Percentiles rank a stretch among this genome's conserved stretches.
Conservation (phyloP, 495 filamentous ascomycete species). For the Tuber melanosporum region DNA sequence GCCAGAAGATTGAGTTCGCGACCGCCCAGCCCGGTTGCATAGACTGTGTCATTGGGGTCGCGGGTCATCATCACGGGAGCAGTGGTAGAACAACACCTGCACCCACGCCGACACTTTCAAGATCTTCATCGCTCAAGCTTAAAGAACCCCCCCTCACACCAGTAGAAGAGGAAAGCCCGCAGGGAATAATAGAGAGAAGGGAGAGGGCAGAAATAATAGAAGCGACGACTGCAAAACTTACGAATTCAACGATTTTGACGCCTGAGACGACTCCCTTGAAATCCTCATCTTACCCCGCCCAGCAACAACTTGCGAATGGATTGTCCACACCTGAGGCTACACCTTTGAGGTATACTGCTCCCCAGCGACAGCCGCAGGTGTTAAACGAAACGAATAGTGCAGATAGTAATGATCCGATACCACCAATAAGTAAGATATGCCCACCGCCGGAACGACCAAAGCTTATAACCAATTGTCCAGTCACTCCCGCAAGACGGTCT, state of each 20-base stretch:
- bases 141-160: background rate
- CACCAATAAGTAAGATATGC: background rate
- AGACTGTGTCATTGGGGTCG: slow-evolving; percentile 28
- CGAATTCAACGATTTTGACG: background rate
- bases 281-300: background rate
- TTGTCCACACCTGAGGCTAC: background rate
- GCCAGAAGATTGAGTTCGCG: slow-evolving; percentile 23
- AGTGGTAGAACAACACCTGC: slow-evolving; percentile 5
- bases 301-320: background rate
- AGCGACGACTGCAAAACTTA: background rate
- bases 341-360: background rate
- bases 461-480: slow-evolving; percentile 12
- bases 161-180: background rate
- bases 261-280: slow-evolving; percentile 2
- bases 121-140: slow-evolving; percentile 21
- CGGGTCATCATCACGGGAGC: slow-evolving; percentile 24
- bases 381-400: background rate
- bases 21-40: slow-evolving; percentile 27
- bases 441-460: slow-evolving; percentile 1
- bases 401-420: background rate
- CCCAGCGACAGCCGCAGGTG: background rate
- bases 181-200: background rate
- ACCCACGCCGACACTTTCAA: slow-evolving; percentile 15
- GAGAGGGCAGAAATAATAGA: background rate
- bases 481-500: slow-evolving; percentile 27